Evolutionary conservation across 1,284 basidiomycete species (phyloP).

Genomic region (Naganishia liquefaciens): DNA sequence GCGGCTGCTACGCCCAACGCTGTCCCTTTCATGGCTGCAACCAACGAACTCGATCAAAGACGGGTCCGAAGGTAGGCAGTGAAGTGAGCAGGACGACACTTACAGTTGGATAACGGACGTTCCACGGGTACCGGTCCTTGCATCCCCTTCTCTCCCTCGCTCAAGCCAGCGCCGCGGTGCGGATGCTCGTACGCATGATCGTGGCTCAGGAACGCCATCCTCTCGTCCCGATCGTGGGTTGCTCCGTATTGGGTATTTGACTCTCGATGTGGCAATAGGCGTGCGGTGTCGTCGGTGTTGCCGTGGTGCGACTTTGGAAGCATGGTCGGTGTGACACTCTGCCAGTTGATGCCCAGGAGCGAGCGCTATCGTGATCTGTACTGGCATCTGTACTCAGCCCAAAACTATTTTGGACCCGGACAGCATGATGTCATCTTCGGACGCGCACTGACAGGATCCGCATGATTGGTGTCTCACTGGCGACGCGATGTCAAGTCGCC

Average conservation of each 20-base stretch:
- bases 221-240: background rate
- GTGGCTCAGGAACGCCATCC: conserved; percentile 18
- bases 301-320: background rate
- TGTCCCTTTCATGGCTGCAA: background rate
- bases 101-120: conserved; percentile 5
- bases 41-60: background rate
- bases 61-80: background rate
- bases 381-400: no score
- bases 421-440: no score
- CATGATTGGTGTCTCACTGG: no score
- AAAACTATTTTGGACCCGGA: no score
- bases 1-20: background rate
- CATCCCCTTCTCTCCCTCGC: background rate
- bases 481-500: no score
- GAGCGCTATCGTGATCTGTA: no score
- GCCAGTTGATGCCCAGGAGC: no score
- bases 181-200: conserved; percentile 25
- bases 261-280: background rate
- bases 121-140: background rate
- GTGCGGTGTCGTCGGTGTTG: background rate
- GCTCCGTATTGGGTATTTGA: background rate
- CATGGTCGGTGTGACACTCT: background rate
- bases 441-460: no score
- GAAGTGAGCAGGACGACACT: background rate
- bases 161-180: conserved; percentile 10